Conservation (phyloP, 225 moss, liverwort and hornwort genomes). For the Marchantia paleacea region DNA sequence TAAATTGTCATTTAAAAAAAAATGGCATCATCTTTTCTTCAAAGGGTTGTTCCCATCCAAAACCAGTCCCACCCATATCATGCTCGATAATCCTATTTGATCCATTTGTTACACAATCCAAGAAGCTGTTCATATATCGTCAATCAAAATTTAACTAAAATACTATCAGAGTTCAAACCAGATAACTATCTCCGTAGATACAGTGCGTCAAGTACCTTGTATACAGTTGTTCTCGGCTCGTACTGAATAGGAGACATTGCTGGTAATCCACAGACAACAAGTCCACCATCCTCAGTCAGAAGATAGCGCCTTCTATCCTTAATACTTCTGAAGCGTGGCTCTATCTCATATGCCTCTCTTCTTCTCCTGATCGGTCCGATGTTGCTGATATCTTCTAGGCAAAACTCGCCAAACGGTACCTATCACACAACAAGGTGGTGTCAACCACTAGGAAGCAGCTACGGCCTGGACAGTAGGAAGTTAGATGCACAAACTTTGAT, state of each 20-base stretch:
- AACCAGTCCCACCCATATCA: too few relatives aligned
- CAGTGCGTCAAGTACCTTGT: slow-evolving; percentile 50
- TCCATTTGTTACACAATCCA: neutral
- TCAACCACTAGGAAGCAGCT: neutral
- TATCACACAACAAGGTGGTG: slow-evolving; percentile 6
- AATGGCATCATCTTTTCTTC: too few relatives aligned
- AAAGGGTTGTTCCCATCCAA: too few relatives aligned
- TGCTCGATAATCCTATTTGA: too few relatives aligned
- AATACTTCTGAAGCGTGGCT: slow-evolving; percentile 48
- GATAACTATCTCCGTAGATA: neutral
- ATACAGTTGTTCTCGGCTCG: slow-evolving; percentile 71
- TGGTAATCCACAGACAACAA: slow-evolving; percentile 70
- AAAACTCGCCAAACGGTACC: slow-evolving; percentile 83
- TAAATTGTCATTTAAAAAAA: too few relatives aligned
- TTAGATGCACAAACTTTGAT: too few relatives aligned
- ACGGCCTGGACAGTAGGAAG: too few relatives aligned
- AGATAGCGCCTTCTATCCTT: slow-evolving; percentile 64
- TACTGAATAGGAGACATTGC: slow-evolving; percentile 56
- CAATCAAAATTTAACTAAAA: neutral
- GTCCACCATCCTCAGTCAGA: slow-evolving; percentile 62
- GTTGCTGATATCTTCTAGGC: slow-evolving; percentile 45
- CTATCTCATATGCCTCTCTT: slow-evolving; percentile 63
- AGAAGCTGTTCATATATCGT: neutral
- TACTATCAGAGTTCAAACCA: neutral
- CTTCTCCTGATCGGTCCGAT: slow-evolving; percentile 43